These are phyloP conservation scores for Anaeramoeba ignava DNA, from an alignment of 78 protist genomes.

Conservation along the genomic window DNA sequence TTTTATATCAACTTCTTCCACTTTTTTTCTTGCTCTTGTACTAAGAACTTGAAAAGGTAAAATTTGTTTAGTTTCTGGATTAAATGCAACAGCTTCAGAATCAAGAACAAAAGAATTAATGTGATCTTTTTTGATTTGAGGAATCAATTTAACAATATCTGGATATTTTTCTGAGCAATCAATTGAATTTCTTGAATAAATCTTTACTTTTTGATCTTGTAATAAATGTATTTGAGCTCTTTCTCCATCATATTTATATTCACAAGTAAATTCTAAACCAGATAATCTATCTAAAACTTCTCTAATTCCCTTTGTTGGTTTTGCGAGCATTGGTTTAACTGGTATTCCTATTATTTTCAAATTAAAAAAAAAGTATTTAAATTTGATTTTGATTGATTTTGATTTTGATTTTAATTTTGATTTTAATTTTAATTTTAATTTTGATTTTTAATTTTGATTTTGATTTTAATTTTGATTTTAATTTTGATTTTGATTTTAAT, in stretches of 20 bases:
- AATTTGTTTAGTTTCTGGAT: slow-evolving; percentile 35
- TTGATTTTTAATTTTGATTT: too few relatives aligned
- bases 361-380: too few relatives aligned
- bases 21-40: slow-evolving; percentile 60
- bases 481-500: too few relatives aligned
- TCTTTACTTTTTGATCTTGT: neutral
- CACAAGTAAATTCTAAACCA: slow-evolving; percentile 71
- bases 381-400: too few relatives aligned
- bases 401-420: too few relatives aligned
- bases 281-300: slow-evolving; percentile 64
- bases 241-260: slow-evolving; percentile 95
- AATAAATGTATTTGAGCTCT: slow-evolving; percentile 20
- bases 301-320: slow-evolving; percentile 65
- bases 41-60: slow-evolving; percentile 83
- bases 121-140: neutral
- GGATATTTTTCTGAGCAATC: slow-evolving; percentile 84
- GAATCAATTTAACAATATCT: slow-evolving; percentile 44
- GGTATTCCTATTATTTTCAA: slow-evolving; percentile 69
- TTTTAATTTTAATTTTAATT: too few relatives aligned
- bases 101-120: slow-evolving; percentile 57
- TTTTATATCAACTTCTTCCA: slow-evolving; percentile 23
- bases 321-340: slow-evolving; percentile 91
- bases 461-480: too few relatives aligned
- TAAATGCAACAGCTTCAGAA: slow-evolving; percentile 85
- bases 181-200: slow-evolving; percentile 64